Evolutionary conservation across 805 yeast genomes (phyloP).

Genomic region (Starmerella asiatica): DNA sequence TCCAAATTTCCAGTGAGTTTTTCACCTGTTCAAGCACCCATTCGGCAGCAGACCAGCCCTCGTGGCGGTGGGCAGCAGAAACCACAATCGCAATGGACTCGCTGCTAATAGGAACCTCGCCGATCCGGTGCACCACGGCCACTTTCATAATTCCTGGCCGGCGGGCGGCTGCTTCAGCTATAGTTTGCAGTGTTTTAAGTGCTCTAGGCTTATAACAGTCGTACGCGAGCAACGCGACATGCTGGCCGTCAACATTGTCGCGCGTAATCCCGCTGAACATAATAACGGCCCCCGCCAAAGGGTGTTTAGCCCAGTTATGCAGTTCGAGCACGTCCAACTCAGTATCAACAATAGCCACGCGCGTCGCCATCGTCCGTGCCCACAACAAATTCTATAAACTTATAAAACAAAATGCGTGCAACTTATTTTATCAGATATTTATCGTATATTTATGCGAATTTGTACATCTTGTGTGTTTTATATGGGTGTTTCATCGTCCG

Average conservation of each 20-base stretch:
- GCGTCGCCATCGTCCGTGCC: not conserved
- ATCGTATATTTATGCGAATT: too few species aligned
- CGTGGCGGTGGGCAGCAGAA: constrained; percentile 35
- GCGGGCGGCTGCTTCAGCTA: constrained; percentile 28
- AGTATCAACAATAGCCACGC: not conserved
- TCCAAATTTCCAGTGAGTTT: constrained; percentile 39
- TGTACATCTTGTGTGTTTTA: too few species aligned
- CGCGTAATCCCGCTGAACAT: constrained; percentile 41
- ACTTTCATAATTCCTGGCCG: constrained; percentile 27
- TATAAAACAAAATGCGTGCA: too few species aligned
- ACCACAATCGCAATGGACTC: constrained; percentile 37
- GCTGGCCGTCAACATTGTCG: constrained; percentile 32
- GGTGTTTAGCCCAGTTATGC: constrained; percentile 32
- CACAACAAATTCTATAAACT: too few species aligned
- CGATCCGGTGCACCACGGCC: constrained; percentile 35
- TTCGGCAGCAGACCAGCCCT: constrained; percentile 37
- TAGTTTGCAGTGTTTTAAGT: constrained; percentile 26
- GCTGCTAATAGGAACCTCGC: constrained; percentile 35
- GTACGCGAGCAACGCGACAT: constrained; percentile 32
- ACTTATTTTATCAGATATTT: too few species aligned
- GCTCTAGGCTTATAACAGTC: constrained; percentile 38
- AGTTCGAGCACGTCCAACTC: constrained; percentile 14
- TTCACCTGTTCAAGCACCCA: constrained; percentile 36
- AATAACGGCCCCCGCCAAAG: constrained; percentile 37
- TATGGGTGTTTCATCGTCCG: too few species aligned